Evolutionary conservation across 208 protist species (phyloP), one percentile per base, ranked within the genome.

Genomic region (Acanthamoeba quina): DNA sequence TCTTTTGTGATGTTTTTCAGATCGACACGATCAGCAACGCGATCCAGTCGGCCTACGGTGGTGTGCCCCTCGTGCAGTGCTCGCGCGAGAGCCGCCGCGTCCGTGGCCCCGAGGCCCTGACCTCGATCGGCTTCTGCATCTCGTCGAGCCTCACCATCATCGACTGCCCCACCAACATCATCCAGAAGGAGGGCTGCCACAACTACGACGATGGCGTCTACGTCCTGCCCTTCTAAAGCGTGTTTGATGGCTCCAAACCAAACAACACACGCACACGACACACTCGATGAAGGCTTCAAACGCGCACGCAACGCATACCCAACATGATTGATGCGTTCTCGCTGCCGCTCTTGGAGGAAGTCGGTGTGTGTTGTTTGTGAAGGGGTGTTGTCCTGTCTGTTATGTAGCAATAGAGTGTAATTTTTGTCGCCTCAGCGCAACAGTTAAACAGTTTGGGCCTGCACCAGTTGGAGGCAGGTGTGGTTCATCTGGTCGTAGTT

Each of bases 131-230:
- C 6, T 11, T 91, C 29, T 91, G 85, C 44, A 19, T 91, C 62
- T 34, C 56, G 34, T 17, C 56, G 5, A 41, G 41, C 60, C 85
- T 91, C 34, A 49, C 15, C 31, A 74, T 74, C 62, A 76, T 91
- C 29, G 85, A 91, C 62, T 91, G 85, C 47, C 85, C 85, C 21
- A 52, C 58, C n/a, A 72, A 76, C 85, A 70, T 91, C 78, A 86
- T 86, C 78, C 24, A 19, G 31, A 26, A 41, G n/a, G 78, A 86
- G 78, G 78, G 78, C 78, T 86, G 78, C 78, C 41, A 44, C 49
- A 41, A 2, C 78, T 41, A 34, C 37, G 72, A 86, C 70, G 17
- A 47, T 49, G 70, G 70, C 49, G 15, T 86, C 49, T 15, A n/a
- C 49, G 37, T 34, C 78, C 78, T 86, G 4, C 78, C 78, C 78